Conservation (phyloP, 2,329 filamentous ascomycete species). For the Arthroderma sp. region DNA sequence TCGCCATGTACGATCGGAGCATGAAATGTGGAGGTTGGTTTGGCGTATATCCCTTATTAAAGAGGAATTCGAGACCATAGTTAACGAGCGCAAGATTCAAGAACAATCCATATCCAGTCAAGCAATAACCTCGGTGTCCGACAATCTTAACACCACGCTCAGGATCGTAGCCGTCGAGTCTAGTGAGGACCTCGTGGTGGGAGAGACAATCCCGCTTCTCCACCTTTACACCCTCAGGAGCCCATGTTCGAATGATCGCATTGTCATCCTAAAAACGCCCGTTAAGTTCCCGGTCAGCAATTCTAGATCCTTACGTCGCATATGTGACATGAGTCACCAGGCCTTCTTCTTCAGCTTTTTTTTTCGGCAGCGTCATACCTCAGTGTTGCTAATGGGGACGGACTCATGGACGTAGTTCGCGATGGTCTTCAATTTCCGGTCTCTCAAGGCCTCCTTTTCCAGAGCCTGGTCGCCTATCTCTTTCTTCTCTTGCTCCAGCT, state of each 20-base stretch:
- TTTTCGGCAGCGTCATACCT: constrained; percentile 35
- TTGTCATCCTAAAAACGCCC: constrained; percentile 55
- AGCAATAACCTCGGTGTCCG: constrained; percentile 85
- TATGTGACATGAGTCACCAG: no score
- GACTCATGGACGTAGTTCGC: constrained; percentile 86
- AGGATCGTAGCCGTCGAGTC: constrained; percentile 82
- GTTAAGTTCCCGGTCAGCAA: constrained; percentile 1
- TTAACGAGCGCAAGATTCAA: constrained; percentile 88
- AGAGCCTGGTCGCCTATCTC: constrained; percentile 58
- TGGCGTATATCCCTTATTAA: constrained; percentile 64
- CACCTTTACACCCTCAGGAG: constrained; percentile 57
- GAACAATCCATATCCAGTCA: constrained; percentile 79
- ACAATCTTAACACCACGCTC: constrained; percentile 89
- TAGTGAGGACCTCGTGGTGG: constrained; percentile 84
- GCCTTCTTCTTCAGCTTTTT: no score
- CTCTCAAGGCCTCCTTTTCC: constrained; percentile 61
- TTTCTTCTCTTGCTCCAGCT: constrained; percentile 72
- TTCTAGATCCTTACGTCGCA: background rate
- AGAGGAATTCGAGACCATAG: constrained; percentile 84
- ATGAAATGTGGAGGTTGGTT: constrained; percentile 89
- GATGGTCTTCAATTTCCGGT: constrained; percentile 67
- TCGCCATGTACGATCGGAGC: constrained; percentile 90
- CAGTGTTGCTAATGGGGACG: constrained; percentile 69
- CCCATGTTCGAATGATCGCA: constrained; percentile 61
- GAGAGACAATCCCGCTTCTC: constrained; percentile 70